Evolutionary conservation across 2,329 filamentous ascomycete genomes (phyloP).

Genomic region (Botrytis fragariae): DNA sequence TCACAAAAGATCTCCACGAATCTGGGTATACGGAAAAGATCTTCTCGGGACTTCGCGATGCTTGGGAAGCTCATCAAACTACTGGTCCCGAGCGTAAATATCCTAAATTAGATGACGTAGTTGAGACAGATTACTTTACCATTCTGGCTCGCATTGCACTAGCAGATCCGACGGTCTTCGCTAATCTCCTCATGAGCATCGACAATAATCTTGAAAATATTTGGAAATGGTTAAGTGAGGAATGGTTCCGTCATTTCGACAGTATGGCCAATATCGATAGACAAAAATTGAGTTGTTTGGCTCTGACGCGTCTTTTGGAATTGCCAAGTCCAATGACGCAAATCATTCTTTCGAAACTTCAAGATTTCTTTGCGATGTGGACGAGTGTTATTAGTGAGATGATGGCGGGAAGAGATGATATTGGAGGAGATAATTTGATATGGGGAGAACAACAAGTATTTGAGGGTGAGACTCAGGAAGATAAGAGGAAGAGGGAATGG

Average conservation of each 20-base stretch:
- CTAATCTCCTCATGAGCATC: constrained; percentile 51
- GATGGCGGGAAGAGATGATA: constrained; percentile 55
- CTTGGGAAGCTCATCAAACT: constrained; percentile 73
- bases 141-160: constrained; percentile 77
- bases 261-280: constrained; percentile 63
- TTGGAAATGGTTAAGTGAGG: constrained; percentile 58
- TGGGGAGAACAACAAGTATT: constrained; percentile 44
- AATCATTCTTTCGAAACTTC: constrained; percentile 59
- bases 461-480: constrained; percentile 58
- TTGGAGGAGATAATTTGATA: constrained; percentile 51
- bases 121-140: constrained; percentile 81
- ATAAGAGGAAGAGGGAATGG: constrained; percentile 52
- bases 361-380: constrained; percentile 76
- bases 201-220: constrained; percentile 46
- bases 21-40: constrained; percentile 62
- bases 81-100: constrained; percentile 74
- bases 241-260: constrained; percentile 69
- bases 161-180: constrained; percentile 68
- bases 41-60: constrained; percentile 63
- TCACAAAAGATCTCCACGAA: constrained; percentile 64
- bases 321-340: constrained; percentile 52
- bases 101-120: constrained; percentile 68
- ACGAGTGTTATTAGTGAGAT: constrained; percentile 66
- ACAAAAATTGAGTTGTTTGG: constrained; percentile 71
- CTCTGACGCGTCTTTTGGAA: constrained; percentile 69